These are phyloP conservation scores for Astragalus membranaceus DNA, from an alignment of 306 rosid genomes.

Conservation along the genomic window DNA sequence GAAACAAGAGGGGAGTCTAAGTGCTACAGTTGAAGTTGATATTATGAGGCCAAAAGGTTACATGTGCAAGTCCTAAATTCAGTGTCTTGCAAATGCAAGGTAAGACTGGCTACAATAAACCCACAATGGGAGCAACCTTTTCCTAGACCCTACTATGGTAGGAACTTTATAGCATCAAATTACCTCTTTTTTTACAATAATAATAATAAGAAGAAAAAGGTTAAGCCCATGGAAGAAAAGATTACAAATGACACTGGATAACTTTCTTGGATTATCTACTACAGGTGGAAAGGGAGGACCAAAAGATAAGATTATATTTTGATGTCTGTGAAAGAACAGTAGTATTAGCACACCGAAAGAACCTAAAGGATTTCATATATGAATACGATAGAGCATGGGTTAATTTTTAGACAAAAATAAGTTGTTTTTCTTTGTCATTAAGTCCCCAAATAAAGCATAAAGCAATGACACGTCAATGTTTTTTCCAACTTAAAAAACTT, in stretches of 20 bases:
- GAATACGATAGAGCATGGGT: background rate
- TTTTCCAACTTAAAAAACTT: background rate
- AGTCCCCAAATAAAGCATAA: background rate
- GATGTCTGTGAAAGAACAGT: background rate
- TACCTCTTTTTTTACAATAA: background rate
- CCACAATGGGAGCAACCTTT: background rate
- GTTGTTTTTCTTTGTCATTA: background rate
- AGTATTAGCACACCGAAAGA: slow-evolving; percentile 1
- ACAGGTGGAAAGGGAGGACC: background rate
- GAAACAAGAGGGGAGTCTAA: too few species aligned
- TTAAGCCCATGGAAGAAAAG: background rate
- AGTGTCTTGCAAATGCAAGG: background rate
- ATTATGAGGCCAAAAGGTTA: background rate
- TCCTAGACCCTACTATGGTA: too few species aligned
- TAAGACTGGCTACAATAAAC: background rate
- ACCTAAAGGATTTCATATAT: background rate
- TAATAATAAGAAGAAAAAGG: background rate
- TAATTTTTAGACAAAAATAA: background rate
- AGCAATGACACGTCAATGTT: background rate
- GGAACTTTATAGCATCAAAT: background rate
- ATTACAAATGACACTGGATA: background rate
- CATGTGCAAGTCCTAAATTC: too few species aligned
- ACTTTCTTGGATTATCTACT: background rate
- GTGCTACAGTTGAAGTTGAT: too few species aligned
- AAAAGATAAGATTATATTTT: background rate